These are phyloP conservation scores for Stereocaulon alpinum DNA, from an alignment of 495 filamentous ascomycete species.

Conservation along the genomic window DNA sequence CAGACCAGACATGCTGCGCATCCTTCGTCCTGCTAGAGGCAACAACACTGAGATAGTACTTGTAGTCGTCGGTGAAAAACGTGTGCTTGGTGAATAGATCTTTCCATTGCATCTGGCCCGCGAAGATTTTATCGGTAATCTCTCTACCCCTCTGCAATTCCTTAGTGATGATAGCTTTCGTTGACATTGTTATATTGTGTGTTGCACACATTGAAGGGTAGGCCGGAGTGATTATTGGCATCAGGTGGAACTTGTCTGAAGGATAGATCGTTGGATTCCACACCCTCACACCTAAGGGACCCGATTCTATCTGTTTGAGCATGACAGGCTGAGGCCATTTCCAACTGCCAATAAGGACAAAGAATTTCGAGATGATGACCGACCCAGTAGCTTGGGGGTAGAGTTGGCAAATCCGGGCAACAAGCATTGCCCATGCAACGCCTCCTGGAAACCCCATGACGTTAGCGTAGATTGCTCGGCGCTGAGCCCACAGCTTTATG, in stretches of 20 bases:
- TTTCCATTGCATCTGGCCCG: conserved; percentile 66
- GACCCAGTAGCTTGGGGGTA: conserved; percentile 86
- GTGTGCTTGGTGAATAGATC: conserved; percentile 78
- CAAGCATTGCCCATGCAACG: conserved; percentile 96
- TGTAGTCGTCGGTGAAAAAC: conserved; percentile 88
- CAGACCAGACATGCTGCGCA: conserved; percentile 76
- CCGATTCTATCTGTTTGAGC: conserved; percentile 79
- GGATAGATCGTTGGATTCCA: conserved; percentile 93
- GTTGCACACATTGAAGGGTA: conserved; percentile 96
- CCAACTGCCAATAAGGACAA: conserved; percentile 82
- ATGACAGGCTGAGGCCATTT: conserved; percentile 87
- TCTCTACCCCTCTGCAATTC: conserved; percentile 70
- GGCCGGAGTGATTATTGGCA: conserved; percentile 95
- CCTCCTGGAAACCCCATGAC: conserved; percentile 94
- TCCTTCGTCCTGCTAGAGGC: conserved; percentile 80
- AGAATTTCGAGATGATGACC: conserved; percentile 84
- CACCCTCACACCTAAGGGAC: conserved; percentile 65
- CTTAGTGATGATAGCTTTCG: conserved; percentile 68
- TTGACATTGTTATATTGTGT: conserved; percentile 81
- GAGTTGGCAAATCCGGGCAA: conserved; percentile 91
- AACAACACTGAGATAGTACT: conserved; percentile 85
- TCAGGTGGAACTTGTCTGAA: conserved; percentile 71
- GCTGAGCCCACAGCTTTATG: conserved; percentile 93
- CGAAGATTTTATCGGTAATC: conserved; percentile 72
- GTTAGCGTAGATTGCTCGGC: conserved; percentile 89